Percentiles rank a stretch among this genome's conserved stretches.
Conservation (phyloP, 352 stramenopile genomes). For the Phytophthora lateralis region DNA sequence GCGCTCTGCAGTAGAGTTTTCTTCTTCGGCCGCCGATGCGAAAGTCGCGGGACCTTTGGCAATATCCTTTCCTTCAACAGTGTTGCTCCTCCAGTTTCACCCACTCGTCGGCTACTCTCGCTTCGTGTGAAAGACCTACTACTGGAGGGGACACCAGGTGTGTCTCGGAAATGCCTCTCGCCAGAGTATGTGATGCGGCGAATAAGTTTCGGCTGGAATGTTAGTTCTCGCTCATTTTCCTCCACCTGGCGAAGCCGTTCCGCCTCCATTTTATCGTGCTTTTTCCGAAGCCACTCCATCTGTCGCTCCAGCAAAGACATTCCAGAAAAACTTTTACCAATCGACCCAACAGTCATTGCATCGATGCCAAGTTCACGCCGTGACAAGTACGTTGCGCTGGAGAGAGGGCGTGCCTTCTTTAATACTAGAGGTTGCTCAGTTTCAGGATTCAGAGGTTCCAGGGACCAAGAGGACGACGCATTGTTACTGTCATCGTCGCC, state of each 20-base stretch:
- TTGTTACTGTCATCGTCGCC: slow-evolving; percentile 34
- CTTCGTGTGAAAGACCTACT: slow-evolving; percentile 25
- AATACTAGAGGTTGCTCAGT: slow-evolving; percentile 2
- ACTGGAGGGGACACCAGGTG: slow-evolving; percentile 6
- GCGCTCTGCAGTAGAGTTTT: slow-evolving; percentile 49
- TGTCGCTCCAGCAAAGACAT: slow-evolving; percentile 85
- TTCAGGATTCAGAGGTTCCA: slow-evolving; percentile 34
- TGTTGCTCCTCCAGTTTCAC: slow-evolving; percentile 10
- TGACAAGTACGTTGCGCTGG: slow-evolving; percentile 28
- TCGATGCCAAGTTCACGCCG: slow-evolving; percentile 16
- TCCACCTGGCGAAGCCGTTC: slow-evolving; percentile 68
- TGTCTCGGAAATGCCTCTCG: slow-evolving; percentile 46
- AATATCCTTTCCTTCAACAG: slow-evolving; percentile 43
- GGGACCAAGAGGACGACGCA: slow-evolving; percentile 26
- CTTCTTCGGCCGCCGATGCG: slow-evolving; percentile 29
- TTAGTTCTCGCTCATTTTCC: slow-evolving; percentile 81
- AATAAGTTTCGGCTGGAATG: slow-evolving; percentile 84
- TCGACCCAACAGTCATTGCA: slow-evolving; percentile 2
- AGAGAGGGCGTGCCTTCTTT: slow-evolving; percentile 28
- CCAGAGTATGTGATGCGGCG: slow-evolving; percentile 60
- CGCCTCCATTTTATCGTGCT: slow-evolving; percentile 74
- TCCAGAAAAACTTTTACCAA: slow-evolving; percentile 55
- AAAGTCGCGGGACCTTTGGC: slow-evolving; percentile 44
- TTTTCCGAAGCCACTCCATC: slow-evolving; percentile 79
- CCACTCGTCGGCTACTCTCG: slow-evolving; percentile 31